Base-by-base conservation (phyloP, 441 rosid genomes). In the Croton laevigatus region DNA sequence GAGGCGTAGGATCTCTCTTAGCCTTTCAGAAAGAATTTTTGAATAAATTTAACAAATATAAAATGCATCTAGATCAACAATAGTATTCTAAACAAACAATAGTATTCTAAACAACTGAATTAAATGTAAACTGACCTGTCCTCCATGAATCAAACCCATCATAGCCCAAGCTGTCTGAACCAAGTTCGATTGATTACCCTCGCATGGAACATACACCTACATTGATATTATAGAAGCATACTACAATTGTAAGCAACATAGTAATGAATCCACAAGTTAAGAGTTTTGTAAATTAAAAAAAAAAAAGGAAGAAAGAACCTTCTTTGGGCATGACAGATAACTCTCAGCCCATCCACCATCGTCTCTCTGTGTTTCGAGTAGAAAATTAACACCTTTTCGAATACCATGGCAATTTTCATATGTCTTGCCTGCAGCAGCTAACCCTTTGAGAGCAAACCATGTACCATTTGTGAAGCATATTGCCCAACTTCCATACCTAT, bases 341-440 rank as follows among this genome's bases (percentile, higher is more conserved):
- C 81, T 81, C 65, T 84, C 87, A 44, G 78, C 87, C 87, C 87
- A 84, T 0, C 87, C 87, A 40, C 87, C 85, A 65, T 81, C 82
- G 10, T 75, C 82, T 45, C 70, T 46, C 46, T 84, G 87, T 22
- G 61, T 1, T 46, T 48, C 37, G 0, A 84, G 74, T 8, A 84
- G 74, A 69, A 84, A 81, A 14, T 77, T 61, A 58, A 81, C 83
- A 4, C 76, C 85, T 75, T 52, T 79, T 0, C 79, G 79, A 16
- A 81, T 68, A 0, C 81, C 74, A 8, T 2, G 42, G 19, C 82
- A 81, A 54, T 75, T 79, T 1, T 71, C n/a, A 11, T 79, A 81
- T 17, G 80, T 81, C 74, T 75, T 84, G 11, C 85, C 87, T 8
- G 77, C 82, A 34, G 83, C 73, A 34, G 57, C 78, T 22, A 84